Base-by-base conservation (phyloP, 148 eudicot genomes). In the Nepenthes mirabilis region DNA sequence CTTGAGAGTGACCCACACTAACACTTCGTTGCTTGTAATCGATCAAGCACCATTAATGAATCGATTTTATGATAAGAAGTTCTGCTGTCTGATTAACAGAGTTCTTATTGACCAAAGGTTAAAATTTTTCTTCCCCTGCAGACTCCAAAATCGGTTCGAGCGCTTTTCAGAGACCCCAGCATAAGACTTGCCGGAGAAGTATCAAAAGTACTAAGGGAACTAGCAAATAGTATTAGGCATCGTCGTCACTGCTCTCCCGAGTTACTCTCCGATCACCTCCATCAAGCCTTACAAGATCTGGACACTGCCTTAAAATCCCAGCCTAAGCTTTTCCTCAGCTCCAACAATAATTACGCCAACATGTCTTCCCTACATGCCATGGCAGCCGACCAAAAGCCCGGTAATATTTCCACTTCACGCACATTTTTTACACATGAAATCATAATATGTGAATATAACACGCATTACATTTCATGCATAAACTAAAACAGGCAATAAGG, bases 231-330 rank as follows among this genome's bases (percentile, higher is more conserved):
- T 80, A 82, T 90, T 36, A 73, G 74, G 37, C 73, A 80, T 52
- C 86, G 78, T 13, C 84, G 86, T 8, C 97, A 84, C 33, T 90
- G 88, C 76, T 82, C 97, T 0, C 95, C 97, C 5, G 75, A 79
- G 52, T 76, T 84, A 56, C 86, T 90, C 64, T 83, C 95, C 2
- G 88, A 90, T 58, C 86, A 82, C 63, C 95, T 90, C 34, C 90
- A 90, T 53, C 71, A 86, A 59, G 86, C 95, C 45, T 52, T 90
- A 13, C 80, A 79, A 47, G 90, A 84, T 76, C 97, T 90, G 14
- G 84, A 90, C 75, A 73, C 80, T 2, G 90, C 97, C 53, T 52
- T 90, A 6, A 86, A 83, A 52, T 82, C 97, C 33, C 97, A 90
- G 60, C 97, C 97, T 9, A 68, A 78, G 4, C 95, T 90, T 62